These are phyloP conservation scores for Chaetomiaceae sp. DNA, from an alignment of 2,329 filamentous ascomycete species.

Conservation along the genomic window DNA sequence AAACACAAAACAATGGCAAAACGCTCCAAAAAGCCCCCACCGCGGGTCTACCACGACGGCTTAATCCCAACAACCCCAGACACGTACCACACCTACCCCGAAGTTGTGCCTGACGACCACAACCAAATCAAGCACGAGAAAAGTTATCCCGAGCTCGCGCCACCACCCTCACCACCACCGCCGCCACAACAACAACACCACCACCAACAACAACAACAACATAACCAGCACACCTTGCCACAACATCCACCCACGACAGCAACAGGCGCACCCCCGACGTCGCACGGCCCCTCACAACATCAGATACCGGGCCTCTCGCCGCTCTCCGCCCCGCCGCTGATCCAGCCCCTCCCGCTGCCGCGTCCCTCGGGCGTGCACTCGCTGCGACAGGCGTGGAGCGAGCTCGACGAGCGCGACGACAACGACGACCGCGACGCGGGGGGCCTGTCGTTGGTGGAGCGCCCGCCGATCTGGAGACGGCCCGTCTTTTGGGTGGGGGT, in stretches of 20 bases:
- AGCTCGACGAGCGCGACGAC: slow-evolving; percentile 1
- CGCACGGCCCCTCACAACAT: not conserved
- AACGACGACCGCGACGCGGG: not conserved
- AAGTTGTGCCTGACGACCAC: slow-evolving; percentile 13
- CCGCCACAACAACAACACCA: not conserved
- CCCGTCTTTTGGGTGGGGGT: slow-evolving; percentile 13
- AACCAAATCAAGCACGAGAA: slow-evolving; percentile 10
- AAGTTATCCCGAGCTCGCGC: slow-evolving; percentile 16
- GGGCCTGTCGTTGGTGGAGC: not conserved
- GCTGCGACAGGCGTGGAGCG: slow-evolving; percentile 17
- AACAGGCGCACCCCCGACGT: not conserved
- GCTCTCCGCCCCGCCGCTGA: not conserved
- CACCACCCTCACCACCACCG: not conserved
- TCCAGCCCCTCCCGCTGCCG: not conserved
- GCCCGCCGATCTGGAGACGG: slow-evolving; percentile 9
- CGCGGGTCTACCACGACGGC: slow-evolving; percentile 17
- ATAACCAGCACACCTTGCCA: not conserved
- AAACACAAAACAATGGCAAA: not conserved
- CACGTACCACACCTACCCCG: slow-evolving; percentile 7
- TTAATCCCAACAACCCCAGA: slow-evolving; percentile 10
- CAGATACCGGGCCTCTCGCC: not conserved
- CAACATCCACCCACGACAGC: not conserved
- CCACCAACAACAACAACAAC: not conserved
- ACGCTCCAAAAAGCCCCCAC: slow-evolving; percentile 1
- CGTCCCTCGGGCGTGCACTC: slow-evolving; percentile 16